A percentile compares a stretch with the other conserved stretches of the same genome.
Evolutionary conservation across 345 rosid species (phyloP).

Genomic region (Erodium maritimum): DNA sequence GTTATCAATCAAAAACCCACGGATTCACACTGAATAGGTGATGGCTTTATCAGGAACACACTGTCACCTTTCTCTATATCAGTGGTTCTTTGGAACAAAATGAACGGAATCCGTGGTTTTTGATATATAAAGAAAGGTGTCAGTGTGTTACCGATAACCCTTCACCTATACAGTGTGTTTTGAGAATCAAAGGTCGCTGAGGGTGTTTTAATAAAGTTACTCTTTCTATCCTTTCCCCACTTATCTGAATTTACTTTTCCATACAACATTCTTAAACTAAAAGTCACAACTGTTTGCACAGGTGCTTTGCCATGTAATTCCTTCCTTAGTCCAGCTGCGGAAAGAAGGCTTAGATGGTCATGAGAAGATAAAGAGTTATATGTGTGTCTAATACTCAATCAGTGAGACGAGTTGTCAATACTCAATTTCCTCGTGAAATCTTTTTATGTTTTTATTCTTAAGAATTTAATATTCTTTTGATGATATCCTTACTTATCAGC

Average conservation of each 20-base stretch:
- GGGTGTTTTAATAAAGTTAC: no score
- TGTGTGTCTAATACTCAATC: slow-evolving; percentile 87
- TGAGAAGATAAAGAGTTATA: slow-evolving; percentile 97
- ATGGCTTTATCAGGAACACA: no score
- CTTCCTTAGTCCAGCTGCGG: slow-evolving; percentile 81
- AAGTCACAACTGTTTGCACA: slow-evolving; percentile 15
- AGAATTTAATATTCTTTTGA: not conserved
- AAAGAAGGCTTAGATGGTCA: slow-evolving; percentile 97
- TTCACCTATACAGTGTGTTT: no score
- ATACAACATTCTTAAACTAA: not conserved
- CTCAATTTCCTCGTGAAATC: not conserved
- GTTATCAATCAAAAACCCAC: no score
- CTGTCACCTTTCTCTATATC: no score
- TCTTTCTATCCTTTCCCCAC: not conserved
- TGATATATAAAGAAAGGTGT: no score
- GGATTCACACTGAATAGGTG: no score
- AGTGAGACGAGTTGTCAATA: slow-evolving; percentile 32
- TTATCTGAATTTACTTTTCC: not conserved
- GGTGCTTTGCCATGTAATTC: slow-evolving; percentile 86
- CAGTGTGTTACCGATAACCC: no score
- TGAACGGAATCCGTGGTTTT: no score
- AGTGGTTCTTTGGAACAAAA: no score
- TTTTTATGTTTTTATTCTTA: not conserved
- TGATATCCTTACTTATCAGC: not conserved
- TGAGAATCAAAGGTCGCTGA: no score